Evolutionary conservation across 2,329 filamentous ascomycete genomes (phyloP).

Genomic region (Fusarium nelsonii): DNA sequence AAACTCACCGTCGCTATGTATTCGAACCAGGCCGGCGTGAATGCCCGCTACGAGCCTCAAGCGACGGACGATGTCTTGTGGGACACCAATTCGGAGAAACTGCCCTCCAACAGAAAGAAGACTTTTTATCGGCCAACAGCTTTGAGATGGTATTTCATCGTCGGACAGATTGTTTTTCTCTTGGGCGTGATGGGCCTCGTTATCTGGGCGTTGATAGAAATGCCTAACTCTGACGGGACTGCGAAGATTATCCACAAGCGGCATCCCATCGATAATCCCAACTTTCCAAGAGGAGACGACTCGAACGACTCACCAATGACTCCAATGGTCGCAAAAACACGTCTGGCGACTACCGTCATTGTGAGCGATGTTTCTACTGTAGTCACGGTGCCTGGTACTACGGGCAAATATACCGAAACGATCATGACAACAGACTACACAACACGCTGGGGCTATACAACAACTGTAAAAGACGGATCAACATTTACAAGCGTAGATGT

Average conservation of each 20-base stretch:
- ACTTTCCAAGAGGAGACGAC: constrained; percentile 1
- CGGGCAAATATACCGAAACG: constrained; percentile 37
- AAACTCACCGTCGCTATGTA: constrained; percentile 35
- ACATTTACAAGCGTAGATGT: constrained; percentile 18
- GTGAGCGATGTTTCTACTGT: constrained; percentile 29
- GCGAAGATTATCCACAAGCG: constrained; percentile 40
- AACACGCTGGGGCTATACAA: constrained; percentile 24
- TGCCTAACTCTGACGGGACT: constrained; percentile 45
- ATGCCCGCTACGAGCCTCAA: constrained; percentile 44
- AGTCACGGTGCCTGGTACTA: constrained; percentile 41
- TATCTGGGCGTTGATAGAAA: constrained; percentile 41
- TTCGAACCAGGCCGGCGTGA: constrained; percentile 32
- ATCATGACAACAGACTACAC: constrained; percentile 30
- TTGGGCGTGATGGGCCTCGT: constrained; percentile 41
- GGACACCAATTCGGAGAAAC: constrained; percentile 33
- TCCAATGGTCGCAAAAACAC: background rate
- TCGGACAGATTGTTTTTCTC: constrained; percentile 34
- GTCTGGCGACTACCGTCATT: constrained; percentile 35
- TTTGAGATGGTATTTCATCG: constrained; percentile 45
- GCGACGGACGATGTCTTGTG: constrained; percentile 41
- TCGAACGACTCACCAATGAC: constrained; percentile 7
- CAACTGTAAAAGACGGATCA: constrained; percentile 23
- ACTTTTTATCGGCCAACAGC: constrained; percentile 45
- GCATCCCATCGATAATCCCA: background rate
- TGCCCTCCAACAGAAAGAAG: constrained; percentile 29